Percentiles rank a stretch among this genome's conserved stretches.
phyloP scores from a whole-genome alignment of 2,329 filamentous ascomycete species.

The Didymellaceae sp. region DNA sequence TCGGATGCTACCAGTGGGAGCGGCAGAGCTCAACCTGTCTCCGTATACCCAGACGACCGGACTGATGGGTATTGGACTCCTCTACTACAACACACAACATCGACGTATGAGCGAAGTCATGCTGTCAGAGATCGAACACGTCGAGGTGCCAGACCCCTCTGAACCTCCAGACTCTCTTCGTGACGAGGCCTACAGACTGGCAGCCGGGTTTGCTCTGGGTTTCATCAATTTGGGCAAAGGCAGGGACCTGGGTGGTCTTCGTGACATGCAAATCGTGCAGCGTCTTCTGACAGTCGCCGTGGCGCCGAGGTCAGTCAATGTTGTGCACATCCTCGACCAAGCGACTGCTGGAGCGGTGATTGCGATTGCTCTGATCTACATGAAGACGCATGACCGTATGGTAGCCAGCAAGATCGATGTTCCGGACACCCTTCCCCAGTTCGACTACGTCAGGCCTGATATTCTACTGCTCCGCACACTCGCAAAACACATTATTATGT shows the following conservation, averaged over 20 bases:
- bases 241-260: conserved; percentile 82
- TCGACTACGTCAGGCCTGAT: conserved; percentile 94
- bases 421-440: conserved; percentile 86
- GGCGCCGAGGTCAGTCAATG: conserved; percentile 85
- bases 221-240: conserved; percentile 95
- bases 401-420: conserved; percentile 92
- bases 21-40: conserved; percentile 92
- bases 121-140: conserved; percentile 93
- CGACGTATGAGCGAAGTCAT: conserved; percentile 99
- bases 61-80: conserved; percentile 92
- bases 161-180: conserved; percentile 76
- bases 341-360: conserved; percentile 93
- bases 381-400: conserved; percentile 91
- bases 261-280: conserved; percentile 93
- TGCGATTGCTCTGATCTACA: conserved; percentile 88
- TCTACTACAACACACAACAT: conserved; percentile 95
- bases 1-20: conserved; percentile 87
- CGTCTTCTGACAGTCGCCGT: conserved; percentile 85
- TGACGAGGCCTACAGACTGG: conserved; percentile 94
- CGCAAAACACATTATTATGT: conserved; percentile 89
- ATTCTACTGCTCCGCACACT: conserved; percentile 89
- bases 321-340: conserved; percentile 91
- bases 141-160: conserved; percentile 76
- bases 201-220: conserved; percentile 90
- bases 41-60: conserved; percentile 93